A percentile compares a stretch with the other conserved stretches of the same genome.
These are phyloP conservation scores for Gryganskiella cystojenkinii DNA, from an alignment of 192 early-diverging fungal genomes.

Conservation along the genomic window DNA sequence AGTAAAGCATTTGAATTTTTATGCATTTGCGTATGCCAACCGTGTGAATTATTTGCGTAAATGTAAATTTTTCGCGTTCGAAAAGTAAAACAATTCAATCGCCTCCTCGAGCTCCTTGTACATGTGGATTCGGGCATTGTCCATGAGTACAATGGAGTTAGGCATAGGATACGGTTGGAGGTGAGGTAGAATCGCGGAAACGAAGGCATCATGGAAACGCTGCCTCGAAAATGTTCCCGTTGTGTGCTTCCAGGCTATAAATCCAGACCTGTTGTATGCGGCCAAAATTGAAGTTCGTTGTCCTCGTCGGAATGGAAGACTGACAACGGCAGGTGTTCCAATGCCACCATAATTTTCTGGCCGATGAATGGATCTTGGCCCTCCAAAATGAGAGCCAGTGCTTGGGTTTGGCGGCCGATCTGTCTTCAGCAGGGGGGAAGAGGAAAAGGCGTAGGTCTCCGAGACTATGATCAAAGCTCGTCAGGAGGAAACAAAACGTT, in stretches of 20 bases:
- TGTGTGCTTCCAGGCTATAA: neutral
- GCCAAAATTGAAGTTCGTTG: neutral
- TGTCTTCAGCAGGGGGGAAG: too few species aligned
- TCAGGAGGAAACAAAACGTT: too few species aligned
- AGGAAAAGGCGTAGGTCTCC: too few species aligned
- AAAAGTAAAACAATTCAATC: neutral
- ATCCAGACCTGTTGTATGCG: neutral
- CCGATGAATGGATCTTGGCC: too few species aligned
- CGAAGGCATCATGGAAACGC: neutral
- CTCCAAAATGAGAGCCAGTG: too few species aligned
- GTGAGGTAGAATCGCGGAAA: slow-evolving; percentile 2
- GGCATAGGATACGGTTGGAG: slow-evolving; percentile 8
- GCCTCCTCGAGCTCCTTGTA: neutral
- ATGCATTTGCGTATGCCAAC: too few species aligned
- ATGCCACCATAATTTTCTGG: too few species aligned
- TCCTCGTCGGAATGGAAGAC: neutral
- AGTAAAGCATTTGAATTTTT: too few species aligned
- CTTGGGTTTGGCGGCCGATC: too few species aligned
- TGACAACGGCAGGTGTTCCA: neutral
- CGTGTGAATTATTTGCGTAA: too few species aligned
- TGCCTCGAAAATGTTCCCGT: neutral
- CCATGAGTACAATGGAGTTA: slow-evolving; percentile 12
- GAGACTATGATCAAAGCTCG: too few species aligned
- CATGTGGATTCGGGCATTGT: slow-evolving; percentile 18
- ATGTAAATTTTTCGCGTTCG: too few species aligned